Evolutionary conservation across 2,329 filamentous ascomycete genomes (phyloP), one percentile per base, ranked within the genome.

Genomic region (Aspergillus luchuensis): DNA sequence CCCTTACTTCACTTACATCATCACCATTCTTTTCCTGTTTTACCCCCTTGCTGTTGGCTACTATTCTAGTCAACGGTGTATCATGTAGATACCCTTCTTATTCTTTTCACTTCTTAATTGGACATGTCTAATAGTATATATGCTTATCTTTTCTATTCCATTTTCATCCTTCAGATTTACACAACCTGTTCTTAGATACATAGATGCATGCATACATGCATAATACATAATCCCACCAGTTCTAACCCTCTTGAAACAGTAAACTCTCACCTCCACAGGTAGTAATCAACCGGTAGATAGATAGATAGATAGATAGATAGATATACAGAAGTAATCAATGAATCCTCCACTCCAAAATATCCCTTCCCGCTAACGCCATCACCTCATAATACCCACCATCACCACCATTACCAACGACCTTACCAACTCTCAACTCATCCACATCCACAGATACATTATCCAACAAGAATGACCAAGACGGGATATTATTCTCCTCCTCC

Each of bases 81-180:
- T 61, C 25, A 55, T 55, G 60, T 61, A 63, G 59, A 62, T 66
- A 63, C 55, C 51, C 36, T 43, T 56, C 19, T 33, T 45, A 30
- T 59, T 41, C 17, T 48, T 11, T 58, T 41, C 38, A 49, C 30
- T 50, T 47, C 30, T 47, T 60, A 58, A 65, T 64, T 64, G 57
- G 47, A 62, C 56, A 64, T 62, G 25, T 38, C 39, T 56, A 49
- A 49, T 49, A n/a, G 25, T 28, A 28, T 28, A 54, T 33, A 54
- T 54, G 13, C 45, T 45, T 28, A 33, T 28, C 7, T 54, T 28
- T 48, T 28, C 11, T 53, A 43, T 52, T 60, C 43, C 30, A 39
- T 10, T 17, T 4, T 25, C 7, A 3, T 17, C 5, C 13, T 43
- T 25, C 23, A 21, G 7, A 33, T 28, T 28, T 51, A 45, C 13